Percentiles rank a stretch among this genome's conserved stretches.
phyloP scores from a whole-genome alignment of 306 rosid genomes.

The Vigna reflexopilosa region DNA sequence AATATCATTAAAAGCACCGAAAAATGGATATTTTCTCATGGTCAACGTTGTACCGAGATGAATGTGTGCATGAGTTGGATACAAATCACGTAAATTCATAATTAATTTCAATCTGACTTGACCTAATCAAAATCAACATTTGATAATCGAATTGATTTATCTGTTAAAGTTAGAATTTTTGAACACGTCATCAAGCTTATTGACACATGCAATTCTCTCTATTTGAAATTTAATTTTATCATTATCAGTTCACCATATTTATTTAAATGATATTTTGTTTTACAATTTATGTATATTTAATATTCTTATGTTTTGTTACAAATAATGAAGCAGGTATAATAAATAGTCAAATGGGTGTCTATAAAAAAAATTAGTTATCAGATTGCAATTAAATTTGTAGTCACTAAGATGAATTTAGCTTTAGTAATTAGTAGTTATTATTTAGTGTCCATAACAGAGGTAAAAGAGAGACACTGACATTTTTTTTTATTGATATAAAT shows the following conservation, averaged over 20 bases:
- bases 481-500: no score
- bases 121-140: neutral
- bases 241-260: neutral
- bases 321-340: neutral
- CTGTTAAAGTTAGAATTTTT: neutral
- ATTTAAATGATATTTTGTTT: neutral
- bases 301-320: no score
- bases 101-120: neutral
- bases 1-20: neutral
- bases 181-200: neutral
- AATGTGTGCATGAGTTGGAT: neutral
- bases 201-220: neutral
- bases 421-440: no score
- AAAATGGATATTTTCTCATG: neutral
- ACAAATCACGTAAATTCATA: neutral
- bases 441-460: no score
- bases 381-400: neutral
- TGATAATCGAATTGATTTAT: neutral
- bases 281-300: no score
- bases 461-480: no score
- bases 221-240: neutral
- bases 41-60: neutral
- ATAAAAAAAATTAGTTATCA: neutral
- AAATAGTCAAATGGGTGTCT: no score
- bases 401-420: neutral